A percentile compares a stretch with the other conserved stretches of the same genome.
phyloP scores from a whole-genome alignment of 75 land plant genomes.

The Sequoia sempervirens region DNA sequence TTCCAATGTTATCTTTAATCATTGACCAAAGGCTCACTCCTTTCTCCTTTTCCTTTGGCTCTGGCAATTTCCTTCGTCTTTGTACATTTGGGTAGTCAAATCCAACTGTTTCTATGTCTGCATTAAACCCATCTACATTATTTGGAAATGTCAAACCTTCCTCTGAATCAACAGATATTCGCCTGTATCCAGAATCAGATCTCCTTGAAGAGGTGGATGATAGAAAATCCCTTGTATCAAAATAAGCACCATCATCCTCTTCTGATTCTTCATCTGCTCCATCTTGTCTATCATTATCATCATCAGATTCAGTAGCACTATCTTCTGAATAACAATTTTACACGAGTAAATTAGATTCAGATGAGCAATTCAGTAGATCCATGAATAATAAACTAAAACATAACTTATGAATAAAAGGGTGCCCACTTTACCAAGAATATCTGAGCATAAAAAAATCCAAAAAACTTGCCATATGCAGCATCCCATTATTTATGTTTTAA shows the following conservation, averaged over 20 bases:
- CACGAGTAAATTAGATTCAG: neutral
- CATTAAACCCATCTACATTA: neutral
- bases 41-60: constrained; percentile 83
- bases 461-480: no score
- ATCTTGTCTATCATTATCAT: constrained; percentile 45
- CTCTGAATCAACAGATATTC: constrained; percentile 10
- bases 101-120: constrained; percentile 12
- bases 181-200: constrained; percentile 7
- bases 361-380: neutral
- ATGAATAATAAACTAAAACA: neutral
- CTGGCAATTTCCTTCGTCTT: constrained; percentile 68
- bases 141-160: neutral
- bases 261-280: constrained; percentile 41
- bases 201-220: neutral
- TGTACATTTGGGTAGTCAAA: constrained; percentile 44
- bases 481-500: no score
- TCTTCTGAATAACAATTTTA: constrained; percentile 26
- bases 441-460: no score
- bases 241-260: constrained; percentile 39
- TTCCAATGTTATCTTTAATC: constrained; percentile 88
- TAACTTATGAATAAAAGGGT: neutral
- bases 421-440: neutral
- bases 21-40: constrained; percentile 89
- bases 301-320: constrained; percentile 57
- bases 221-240: constrained; percentile 43